Conservation (phyloP, 2,329 filamentous ascomycete genomes). For the Colletotrichum australisinense region DNA sequence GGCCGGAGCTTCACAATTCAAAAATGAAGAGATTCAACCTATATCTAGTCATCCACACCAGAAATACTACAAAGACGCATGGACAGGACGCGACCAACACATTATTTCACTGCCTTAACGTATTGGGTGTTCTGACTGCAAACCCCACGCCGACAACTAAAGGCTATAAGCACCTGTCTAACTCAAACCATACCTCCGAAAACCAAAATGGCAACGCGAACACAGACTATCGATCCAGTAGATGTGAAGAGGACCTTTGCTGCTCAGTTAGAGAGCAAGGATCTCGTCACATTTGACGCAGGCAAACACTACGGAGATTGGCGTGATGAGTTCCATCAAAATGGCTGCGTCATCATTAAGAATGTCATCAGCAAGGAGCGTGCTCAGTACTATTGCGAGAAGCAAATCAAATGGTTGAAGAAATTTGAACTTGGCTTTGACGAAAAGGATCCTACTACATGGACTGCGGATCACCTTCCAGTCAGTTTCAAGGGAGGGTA, state of each 20-base stretch:
- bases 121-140: too few species aligned
- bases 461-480: constrained; percentile 56
- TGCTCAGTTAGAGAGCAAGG: constrained; percentile 39
- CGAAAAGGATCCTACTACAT: constrained; percentile 50
- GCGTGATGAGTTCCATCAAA: constrained; percentile 55
- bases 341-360: constrained; percentile 55
- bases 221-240: constrained; percentile 13
- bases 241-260: constrained; percentile 34
- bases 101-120: too few species aligned
- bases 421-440: constrained; percentile 54
- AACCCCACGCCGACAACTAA: too few species aligned
- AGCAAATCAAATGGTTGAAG: constrained; percentile 54
- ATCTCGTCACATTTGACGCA: constrained; percentile 38
- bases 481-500: constrained; percentile 51
- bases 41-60: too few species aligned
- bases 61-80: too few species aligned
- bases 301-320: constrained; percentile 50
- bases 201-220: constrained; percentile 31
- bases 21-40: background rate
- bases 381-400: constrained; percentile 52
- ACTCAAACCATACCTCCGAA: background rate
- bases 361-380: constrained; percentile 49
- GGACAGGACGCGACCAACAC: too few species aligned
- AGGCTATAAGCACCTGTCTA: too few species aligned
- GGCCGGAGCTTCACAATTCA: background rate